These are phyloP conservation scores for Inga oerstediana DNA, from an alignment of 306 rosid species.

Conservation along the genomic window DNA sequence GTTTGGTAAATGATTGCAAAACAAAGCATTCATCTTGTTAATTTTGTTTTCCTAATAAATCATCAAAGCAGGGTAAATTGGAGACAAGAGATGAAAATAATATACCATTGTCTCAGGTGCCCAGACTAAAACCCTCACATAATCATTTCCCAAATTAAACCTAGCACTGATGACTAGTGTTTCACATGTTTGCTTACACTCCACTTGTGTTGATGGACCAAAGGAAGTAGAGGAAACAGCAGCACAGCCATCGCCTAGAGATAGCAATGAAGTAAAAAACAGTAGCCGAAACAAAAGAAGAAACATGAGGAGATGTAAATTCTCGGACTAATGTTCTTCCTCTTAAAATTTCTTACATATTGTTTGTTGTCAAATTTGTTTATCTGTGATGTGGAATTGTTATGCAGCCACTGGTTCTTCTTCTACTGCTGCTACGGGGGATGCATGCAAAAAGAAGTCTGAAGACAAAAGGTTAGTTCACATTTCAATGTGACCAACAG, in stretches of 20 bases:
- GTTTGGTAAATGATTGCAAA: neutral
- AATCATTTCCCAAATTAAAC: neutral
- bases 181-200: conserved; percentile 2
- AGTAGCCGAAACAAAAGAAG: conserved; percentile 36
- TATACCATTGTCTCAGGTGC: conserved; percentile 47
- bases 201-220: conserved; percentile 26
- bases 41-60: neutral
- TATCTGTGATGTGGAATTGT: neutral
- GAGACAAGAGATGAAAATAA: conserved; percentile 31
- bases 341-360: neutral
- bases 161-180: conserved; percentile 6
- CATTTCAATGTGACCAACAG: neutral
- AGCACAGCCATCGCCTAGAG: conserved; percentile 22
- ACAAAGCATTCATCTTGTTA: neutral
- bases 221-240: conserved; percentile 47
- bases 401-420: conserved; percentile 61
- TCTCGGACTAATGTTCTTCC: conserved; percentile 11
- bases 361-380: neutral
- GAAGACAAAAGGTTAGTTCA: conserved; percentile 58
- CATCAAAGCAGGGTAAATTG: conserved; percentile 44
- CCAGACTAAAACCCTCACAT: conserved; percentile 4
- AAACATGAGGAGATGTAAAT: conserved; percentile 54
- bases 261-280: conserved; percentile 29
- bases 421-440: conserved; percentile 39
- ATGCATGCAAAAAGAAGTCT: conserved; percentile 45